These are phyloP conservation scores for Acanthamoeba triangularis DNA, from an alignment of 208 protist species.

Conservation along the genomic window DNA sequence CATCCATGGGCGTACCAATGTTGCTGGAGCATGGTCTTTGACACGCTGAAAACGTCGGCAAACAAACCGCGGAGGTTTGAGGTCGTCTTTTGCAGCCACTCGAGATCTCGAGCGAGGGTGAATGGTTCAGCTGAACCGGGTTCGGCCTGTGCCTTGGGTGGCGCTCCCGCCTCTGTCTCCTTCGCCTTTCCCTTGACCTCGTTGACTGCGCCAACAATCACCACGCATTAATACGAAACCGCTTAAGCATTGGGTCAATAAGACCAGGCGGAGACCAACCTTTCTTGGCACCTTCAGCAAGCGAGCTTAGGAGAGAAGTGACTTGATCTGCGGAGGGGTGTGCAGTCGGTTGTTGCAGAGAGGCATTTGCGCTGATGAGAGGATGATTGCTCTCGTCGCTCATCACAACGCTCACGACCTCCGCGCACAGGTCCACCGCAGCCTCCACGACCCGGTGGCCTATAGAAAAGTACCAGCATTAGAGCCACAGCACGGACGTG, in stretches of 20 bases:
- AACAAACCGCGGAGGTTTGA: slow-evolving; percentile 55
- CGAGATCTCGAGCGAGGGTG: not conserved
- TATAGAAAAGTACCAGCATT: not conserved
- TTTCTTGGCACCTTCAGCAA: not conserved
- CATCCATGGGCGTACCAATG: slow-evolving; percentile 16
- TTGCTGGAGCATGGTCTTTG: slow-evolving; percentile 55
- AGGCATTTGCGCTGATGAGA: not conserved
- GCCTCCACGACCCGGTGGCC: slow-evolving; percentile 39
- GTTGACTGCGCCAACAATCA: not conserved
- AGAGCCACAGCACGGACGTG: not conserved
- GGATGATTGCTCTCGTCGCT: slow-evolving; percentile 6
- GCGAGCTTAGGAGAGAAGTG: slow-evolving; percentile 7
- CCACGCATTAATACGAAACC: not conserved
- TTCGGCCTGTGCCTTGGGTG: not conserved
- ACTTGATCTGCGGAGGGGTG: not conserved
- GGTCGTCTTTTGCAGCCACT: slow-evolving; percentile 39
- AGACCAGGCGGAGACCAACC: not conserved
- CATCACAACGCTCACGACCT: slow-evolving; percentile 17
- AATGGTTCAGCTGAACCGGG: slow-evolving; percentile 3
- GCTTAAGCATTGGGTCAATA: not conserved
- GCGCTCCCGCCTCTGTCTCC: too few species aligned
- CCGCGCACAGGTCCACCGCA: slow-evolving; percentile 7
- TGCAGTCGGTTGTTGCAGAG: not conserved
- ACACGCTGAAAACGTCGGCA: slow-evolving; percentile 36
- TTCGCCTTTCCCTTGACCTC: not conserved